Conservation (phyloP, 2,329 filamentous ascomycete species). For the Aspergillus flavus region DNA sequence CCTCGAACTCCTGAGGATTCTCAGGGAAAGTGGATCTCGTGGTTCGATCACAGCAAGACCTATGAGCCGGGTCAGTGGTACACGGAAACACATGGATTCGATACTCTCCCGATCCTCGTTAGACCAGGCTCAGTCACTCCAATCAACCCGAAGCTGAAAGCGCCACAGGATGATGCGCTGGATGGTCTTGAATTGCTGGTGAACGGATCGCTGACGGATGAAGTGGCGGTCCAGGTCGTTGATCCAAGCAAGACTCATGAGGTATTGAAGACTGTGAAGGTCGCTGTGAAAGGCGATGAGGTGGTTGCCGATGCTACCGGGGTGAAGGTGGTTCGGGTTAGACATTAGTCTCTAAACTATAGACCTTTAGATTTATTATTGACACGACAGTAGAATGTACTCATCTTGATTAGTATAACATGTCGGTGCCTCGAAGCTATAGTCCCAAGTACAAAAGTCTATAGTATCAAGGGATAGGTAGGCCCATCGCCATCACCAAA, state of each 20-base stretch:
- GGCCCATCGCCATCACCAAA: too few species aligned
- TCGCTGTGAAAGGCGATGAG: conserved; percentile 18
- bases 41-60: conserved; percentile 47
- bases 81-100: conserved; percentile 61
- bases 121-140: conserved; percentile 46
- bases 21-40: conserved; percentile 53
- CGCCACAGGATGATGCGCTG: conserved; percentile 30
- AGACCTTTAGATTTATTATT: background rate
- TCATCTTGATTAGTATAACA: too few species aligned
- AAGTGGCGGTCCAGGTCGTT: conserved; percentile 29
- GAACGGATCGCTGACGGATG: conserved; percentile 26
- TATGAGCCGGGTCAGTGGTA: conserved; percentile 56
- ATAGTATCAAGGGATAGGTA: too few species aligned
- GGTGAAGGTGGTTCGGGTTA: conserved; percentile 28
- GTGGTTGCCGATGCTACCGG: conserved; percentile 21
- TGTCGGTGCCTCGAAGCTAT: too few species aligned
- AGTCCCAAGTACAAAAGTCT: too few species aligned
- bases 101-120: conserved; percentile 61
- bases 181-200: conserved; percentile 34
- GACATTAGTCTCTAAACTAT: conserved; percentile 7
- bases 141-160: conserved; percentile 30
- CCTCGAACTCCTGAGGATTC: conserved; percentile 52
- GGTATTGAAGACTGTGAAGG: conserved; percentile 26
- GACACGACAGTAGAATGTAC: background rate
- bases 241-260: conserved; percentile 29